Base-by-base conservation (phyloP, 805 yeast species). In the Candida succiphila region DNA sequence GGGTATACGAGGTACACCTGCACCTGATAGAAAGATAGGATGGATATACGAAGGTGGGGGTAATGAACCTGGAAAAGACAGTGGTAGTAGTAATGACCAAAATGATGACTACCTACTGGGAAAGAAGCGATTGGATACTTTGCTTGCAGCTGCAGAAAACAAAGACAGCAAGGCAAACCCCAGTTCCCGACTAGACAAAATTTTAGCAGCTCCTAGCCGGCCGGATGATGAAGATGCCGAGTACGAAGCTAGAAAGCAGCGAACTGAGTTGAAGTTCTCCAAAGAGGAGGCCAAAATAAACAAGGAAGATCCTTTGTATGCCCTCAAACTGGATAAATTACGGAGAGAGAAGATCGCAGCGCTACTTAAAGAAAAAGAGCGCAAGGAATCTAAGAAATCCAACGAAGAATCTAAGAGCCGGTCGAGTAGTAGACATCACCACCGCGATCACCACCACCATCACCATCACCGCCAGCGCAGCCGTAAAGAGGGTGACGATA, bases 1-100 rank as follows among this genome's bases (percentile, higher is more conserved):
- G 7, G 25, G 44, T 7, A 31, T 48, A 12, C 41, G 28, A 64
- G 35, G 63, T 60, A 25, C 46, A 72, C 39, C 75, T 69, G 42
- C 57, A 56, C 42, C 65, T 51, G 48, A 56, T 35, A 58, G 67
- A 34, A 71, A 78, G 32, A 62, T 86, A 17, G 80, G 73, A 29
- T 88, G 96, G 96, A 89, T 89, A 94, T 88, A 88, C 49, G 71
- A 78, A 12, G 74, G 67, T 17, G 14, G 44, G 7, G 33, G 33
- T 17, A 43, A 42, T 5, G 46, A 40, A 2, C 48, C 44, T 5
- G 43, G 46, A 5, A 49, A 41, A 7, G 47, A 39, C 25, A 38
- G 35, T 24, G 52, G 49, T 23, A 56, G 58, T n/a, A 60, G 54
- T 7, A 5, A 17, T 12, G 5, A 17, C 20, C 61, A 63, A 1